A percentile compares a stretch with the other conserved stretches of the same genome.
phyloP scores from a whole-genome alignment of 2,329 filamentous ascomycete species.

The Pestalotiopsis fici region DNA sequence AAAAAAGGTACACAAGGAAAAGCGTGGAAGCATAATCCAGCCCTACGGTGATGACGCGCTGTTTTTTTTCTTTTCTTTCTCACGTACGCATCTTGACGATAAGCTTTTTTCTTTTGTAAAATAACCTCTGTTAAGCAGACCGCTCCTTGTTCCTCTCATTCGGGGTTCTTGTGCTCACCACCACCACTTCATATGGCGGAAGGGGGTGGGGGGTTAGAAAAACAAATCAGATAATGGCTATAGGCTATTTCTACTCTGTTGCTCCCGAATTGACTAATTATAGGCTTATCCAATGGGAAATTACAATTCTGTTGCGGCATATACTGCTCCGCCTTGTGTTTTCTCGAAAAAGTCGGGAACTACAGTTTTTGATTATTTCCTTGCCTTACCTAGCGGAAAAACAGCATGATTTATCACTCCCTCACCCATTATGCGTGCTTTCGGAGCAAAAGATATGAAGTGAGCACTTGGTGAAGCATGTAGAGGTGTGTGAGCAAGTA shows the following conservation, averaged over 20 bases:
- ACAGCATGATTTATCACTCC: not conserved
- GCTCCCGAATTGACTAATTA: not conserved
- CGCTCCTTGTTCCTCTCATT: not conserved
- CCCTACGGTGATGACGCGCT: not conserved
- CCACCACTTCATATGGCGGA: not conserved
- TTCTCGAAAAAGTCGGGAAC: not conserved
- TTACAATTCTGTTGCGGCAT: not conserved
- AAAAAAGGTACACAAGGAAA: no score
- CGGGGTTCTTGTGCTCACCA: not conserved
- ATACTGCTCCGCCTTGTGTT: not conserved
- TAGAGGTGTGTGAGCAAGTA: not conserved
- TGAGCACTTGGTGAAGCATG: not conserved
- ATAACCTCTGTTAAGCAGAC: not conserved
- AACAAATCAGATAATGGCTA: not conserved
- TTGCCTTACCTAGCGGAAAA: not conserved
- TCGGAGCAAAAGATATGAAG: not conserved
- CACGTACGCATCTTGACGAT: not conserved
- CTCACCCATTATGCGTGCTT: not conserved
- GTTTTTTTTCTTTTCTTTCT: not conserved
- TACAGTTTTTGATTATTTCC: not conserved
- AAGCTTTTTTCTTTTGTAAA: not conserved
- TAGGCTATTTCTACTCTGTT: not conserved
- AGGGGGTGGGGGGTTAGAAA: not conserved
- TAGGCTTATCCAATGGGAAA: not conserved
- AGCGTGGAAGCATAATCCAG: not conserved